These are phyloP conservation scores for Colletotrichum lentis DNA, from an alignment of 2,329 filamentous ascomycete genomes.

Conservation along the genomic window DNA sequence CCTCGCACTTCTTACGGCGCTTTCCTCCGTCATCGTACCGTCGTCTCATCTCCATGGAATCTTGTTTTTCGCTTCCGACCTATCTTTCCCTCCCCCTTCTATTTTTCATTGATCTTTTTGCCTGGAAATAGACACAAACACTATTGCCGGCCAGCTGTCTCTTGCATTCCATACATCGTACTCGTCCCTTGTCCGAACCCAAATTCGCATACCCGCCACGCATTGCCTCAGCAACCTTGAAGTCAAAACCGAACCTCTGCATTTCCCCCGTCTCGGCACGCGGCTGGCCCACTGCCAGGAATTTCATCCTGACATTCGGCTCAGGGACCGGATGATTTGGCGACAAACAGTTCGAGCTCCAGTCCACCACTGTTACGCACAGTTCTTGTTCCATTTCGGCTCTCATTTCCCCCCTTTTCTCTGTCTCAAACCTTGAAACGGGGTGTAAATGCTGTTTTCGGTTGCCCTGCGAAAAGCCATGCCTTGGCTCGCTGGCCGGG, in stretches of 20 bases:
- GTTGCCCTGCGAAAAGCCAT: slow-evolving; percentile 35
- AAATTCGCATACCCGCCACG: slow-evolving; percentile 15
- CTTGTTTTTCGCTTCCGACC: not conserved
- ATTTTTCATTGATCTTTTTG: not conserved
- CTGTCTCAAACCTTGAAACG: not conserved
- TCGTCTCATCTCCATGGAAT: not conserved
- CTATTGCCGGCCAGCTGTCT: not conserved
- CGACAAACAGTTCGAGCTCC: slow-evolving; percentile 32
- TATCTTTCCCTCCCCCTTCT: no score
- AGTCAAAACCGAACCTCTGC: slow-evolving; percentile 19
- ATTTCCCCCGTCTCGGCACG: slow-evolving; percentile 29
- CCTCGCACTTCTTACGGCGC: no score
- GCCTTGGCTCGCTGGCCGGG: slow-evolving; percentile 28
- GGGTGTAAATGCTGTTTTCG: slow-evolving; percentile 26
- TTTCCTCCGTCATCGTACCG: not conserved
- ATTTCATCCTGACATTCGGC: slow-evolving; percentile 33
- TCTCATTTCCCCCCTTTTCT: not conserved
- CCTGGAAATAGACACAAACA: slow-evolving; percentile 8
- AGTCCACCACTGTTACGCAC: not conserved
- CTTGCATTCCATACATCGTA: not conserved
- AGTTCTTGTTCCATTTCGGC: slow-evolving; percentile 10
- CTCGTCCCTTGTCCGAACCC: slow-evolving; percentile 9
- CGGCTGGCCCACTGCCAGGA: slow-evolving; percentile 32
- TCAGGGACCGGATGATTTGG: slow-evolving; percentile 31
- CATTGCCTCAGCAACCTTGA: slow-evolving; percentile 30